Conservation (phyloP, 192 early-diverging fungal genomes). For the Coemansia guatemalensis region DNA sequence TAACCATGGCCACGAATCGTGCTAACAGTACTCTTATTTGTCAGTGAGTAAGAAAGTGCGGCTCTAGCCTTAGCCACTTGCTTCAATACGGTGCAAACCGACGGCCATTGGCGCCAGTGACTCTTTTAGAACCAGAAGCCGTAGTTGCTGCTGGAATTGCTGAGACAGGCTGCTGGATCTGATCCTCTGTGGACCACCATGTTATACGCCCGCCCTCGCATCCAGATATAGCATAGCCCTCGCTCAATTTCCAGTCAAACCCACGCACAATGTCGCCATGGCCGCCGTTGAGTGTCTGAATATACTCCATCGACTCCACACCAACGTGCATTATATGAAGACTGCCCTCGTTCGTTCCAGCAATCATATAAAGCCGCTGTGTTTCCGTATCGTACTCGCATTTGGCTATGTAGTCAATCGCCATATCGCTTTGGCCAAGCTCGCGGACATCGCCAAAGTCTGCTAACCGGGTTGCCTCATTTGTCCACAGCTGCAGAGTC, state of each 20-base stretch:
- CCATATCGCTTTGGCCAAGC: slow-evolving; percentile 39
- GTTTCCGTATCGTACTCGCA: slow-evolving; percentile 68
- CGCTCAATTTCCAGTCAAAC: slow-evolving; percentile 66
- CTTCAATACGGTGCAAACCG: slow-evolving; percentile 32
- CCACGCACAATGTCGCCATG: slow-evolving; percentile 88
- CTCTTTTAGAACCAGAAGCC: slow-evolving; percentile 6
- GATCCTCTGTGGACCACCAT: slow-evolving; percentile 57
- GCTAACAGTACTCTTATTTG: too few species aligned
- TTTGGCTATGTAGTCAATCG: slow-evolving; percentile 82
- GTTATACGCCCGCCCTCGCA: slow-evolving; percentile 78
- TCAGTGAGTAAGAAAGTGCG: too few species aligned
- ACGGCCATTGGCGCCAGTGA: slow-evolving; percentile 7
- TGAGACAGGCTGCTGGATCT: not conserved
- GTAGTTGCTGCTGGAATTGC: not conserved
- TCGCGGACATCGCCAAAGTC: slow-evolving; percentile 86
- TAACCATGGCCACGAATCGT: too few species aligned
- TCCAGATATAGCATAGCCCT: slow-evolving; percentile 65
- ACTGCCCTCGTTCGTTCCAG: slow-evolving; percentile 74
- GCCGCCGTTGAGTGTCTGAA: slow-evolving; percentile 72
- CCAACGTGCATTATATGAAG: slow-evolving; percentile 81
- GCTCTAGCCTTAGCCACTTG: not conserved
- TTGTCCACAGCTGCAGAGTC: slow-evolving; percentile 79
- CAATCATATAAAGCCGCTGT: slow-evolving; percentile 74
- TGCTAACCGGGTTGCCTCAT: slow-evolving; percentile 48
- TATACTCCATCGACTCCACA: slow-evolving; percentile 69